Evolutionary conservation across 2,329 filamentous ascomycete species (phyloP), one percentile per base, ranked within the genome.

Genomic region (Seiridium unicorne): DNA sequence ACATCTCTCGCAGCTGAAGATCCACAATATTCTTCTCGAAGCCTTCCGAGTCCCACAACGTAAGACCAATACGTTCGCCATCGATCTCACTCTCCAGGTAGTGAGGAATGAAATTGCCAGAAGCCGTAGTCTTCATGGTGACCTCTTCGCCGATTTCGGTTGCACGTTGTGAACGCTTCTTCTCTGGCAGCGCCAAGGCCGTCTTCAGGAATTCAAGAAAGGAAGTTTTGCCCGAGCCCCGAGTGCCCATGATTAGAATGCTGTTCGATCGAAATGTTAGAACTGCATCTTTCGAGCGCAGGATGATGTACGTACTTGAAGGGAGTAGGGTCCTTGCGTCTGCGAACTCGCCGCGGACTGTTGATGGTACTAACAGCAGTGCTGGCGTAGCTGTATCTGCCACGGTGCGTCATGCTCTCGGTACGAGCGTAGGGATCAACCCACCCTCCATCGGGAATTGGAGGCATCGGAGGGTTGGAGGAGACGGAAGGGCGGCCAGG

Each of bases 21-120:
- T 98, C 95, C 56, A 97, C 93, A 42, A 98, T 86, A 69, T 92
- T 95, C 83, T 94, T 96, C 77, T 99, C 94, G 59, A 99, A 79
- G 1, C 95, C 95, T 69, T 95, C 89, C 0, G 95, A 98, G 73
- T 99, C 95, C 95, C 95, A 99, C 38, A 99, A 79, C 0, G 95
- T 99, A 65, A 99, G 79, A 7, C 95, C 95, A 53, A 99, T 85
- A 56, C 94, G 88, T 77, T 99, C 94, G 61, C 87, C 88, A 64
- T 98, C 93, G 61, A 98, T 92, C 73, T 98, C 94, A 2, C 93
- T 95, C 78, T 99, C 95, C 61, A 98, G 81, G 69, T 94, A 98
- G 72, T 95, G 89, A 11, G 92, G 91, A 53, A 89, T 89, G 74
- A 97, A 98, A 69, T 88, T 90, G 77, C 88, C 85, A 36, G 81